Base-by-base conservation (phyloP, 1,139 yeast genomes). In the Lodderomyces beijingensis region DNA sequence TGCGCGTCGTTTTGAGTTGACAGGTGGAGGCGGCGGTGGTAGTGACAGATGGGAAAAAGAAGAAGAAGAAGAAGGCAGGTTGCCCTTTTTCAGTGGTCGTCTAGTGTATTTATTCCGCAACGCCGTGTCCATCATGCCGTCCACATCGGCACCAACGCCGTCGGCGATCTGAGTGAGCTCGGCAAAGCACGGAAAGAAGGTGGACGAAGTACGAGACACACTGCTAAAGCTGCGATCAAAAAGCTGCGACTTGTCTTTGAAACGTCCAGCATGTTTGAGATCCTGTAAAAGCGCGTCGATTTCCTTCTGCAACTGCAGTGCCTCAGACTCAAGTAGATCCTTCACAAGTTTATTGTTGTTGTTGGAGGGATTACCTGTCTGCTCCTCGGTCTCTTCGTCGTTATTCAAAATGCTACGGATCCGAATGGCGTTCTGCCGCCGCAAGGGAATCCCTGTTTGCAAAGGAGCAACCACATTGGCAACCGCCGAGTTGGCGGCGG, bases 351-450 rank as follows among this genome's bases (percentile, higher is more conserved):
- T 27, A 4, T 27, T 33, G 16, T 27, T 30, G 16, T 27, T 30
- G n/a, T 23, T 19, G 8, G 11, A 7, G 23, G 21, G 14, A 3
- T 34, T 28, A n/a, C 27, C 28, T 9, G 25, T 33, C 4, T 18
- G 26, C n/a, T 30, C 22, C n/a, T n/a, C n/a, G n/a, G n/a, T n/a
- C n/a, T n/a, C n/a, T n/a, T n/a, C n/a, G 11, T 28, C 23, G 16
- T 22, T 22, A 16, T 31, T 33, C 24, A 21, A 25, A 27, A 23
- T 14, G 25, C 26, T 28, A 25, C 43, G 34, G 16, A 37, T 27
- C 14, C 54, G 32, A 16, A 50, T 48, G 4, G 56, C 55, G 35
- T 49, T 49, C 35, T 46, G 55, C 17, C 56, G 38, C 29, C 53
- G 30, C 24, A 50, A 35, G 1, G 52, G 45, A 9, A 47, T 29